Evolutionary conservation across 2,329 filamentous ascomycete genomes (phyloP).

Genomic region (Mycocentrospora acerina): DNA sequence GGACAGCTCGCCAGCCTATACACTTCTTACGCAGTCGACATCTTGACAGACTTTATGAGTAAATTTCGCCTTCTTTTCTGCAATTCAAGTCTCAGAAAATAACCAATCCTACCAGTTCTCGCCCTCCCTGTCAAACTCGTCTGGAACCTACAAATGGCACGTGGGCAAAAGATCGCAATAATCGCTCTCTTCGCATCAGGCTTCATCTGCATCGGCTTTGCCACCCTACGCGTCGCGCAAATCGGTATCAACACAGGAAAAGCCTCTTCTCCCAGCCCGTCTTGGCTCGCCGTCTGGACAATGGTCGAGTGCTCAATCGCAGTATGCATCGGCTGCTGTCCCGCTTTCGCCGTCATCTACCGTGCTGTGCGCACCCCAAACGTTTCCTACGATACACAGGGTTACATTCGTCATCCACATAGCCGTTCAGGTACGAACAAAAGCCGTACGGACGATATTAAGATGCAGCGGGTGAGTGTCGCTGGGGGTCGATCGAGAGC

Average conservation of each 20-base stretch:
- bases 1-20: slow-evolving; percentile 36
- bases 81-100: too few relatives aligned
- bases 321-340: slow-evolving; percentile 26
- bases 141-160: slow-evolving; percentile 39
- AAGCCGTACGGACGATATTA: neutral
- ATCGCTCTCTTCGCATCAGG: slow-evolving; percentile 26
- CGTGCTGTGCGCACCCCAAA: slow-evolving; percentile 10
- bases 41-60: slow-evolving; percentile 40
- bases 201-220: slow-evolving; percentile 24
- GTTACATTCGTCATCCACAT: slow-evolving; percentile 12
- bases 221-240: slow-evolving; percentile 32
- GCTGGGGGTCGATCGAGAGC: neutral
- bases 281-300: slow-evolving; percentile 41
- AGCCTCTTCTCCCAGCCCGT: slow-evolving; percentile 25
- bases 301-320: slow-evolving; percentile 37
- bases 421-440: slow-evolving; percentile 2
- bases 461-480: slow-evolving; percentile 2
- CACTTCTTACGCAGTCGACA: slow-evolving; percentile 35
- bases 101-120: too few relatives aligned
- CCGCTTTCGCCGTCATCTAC: slow-evolving; percentile 20
- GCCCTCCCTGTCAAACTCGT: slow-evolving; percentile 40
- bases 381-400: slow-evolving; percentile 11
- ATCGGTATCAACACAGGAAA: slow-evolving; percentile 27
- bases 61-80: slow-evolving; percentile 1
- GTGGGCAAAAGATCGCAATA: slow-evolving; percentile 37